These are phyloP conservation scores for Chytriomyces sp. DNA, from an alignment of 192 early-diverging fungal genomes.

Conservation along the genomic window DNA sequence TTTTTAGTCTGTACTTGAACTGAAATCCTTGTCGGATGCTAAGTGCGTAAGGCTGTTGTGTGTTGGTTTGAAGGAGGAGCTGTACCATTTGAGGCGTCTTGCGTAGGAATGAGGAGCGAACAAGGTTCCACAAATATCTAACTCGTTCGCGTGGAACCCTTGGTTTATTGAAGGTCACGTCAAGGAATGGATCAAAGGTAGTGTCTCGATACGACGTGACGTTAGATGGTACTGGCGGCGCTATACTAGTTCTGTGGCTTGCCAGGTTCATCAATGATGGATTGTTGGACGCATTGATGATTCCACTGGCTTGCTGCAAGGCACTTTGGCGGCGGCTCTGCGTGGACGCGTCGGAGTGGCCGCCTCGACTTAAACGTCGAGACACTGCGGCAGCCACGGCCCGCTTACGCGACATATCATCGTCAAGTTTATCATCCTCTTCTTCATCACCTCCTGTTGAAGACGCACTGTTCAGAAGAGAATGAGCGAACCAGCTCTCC, in stretches of 20 bases:
- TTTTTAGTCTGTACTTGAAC: conserved; percentile 31
- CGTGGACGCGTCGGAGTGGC: neutral
- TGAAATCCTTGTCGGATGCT: conserved; percentile 37
- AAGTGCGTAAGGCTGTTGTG: conserved; percentile 37
- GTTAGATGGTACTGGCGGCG: neutral
- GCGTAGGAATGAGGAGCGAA: neutral
- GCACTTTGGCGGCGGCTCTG: neutral
- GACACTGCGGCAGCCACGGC: neutral
- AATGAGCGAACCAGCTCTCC: too few species aligned
- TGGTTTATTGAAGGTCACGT: neutral
- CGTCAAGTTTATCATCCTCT: neutral
- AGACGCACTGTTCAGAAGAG: too few species aligned
- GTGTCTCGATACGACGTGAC: too few species aligned
- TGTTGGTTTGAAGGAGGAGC: neutral
- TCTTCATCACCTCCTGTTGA: too few species aligned
- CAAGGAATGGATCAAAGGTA: too few species aligned
- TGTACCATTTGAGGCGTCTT: conserved; percentile 16
- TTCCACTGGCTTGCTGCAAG: neutral
- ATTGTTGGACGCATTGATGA: neutral
- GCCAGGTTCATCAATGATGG: neutral
- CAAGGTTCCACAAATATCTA: conserved; percentile 16
- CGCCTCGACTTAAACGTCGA: neutral
- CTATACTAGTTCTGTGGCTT: neutral
- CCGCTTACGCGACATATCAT: neutral
- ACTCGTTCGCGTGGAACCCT: conserved; percentile 15